Evolutionary conservation across 768 basidiomycete species (phyloP).

Genomic region (Tricholoma sp.): DNA sequence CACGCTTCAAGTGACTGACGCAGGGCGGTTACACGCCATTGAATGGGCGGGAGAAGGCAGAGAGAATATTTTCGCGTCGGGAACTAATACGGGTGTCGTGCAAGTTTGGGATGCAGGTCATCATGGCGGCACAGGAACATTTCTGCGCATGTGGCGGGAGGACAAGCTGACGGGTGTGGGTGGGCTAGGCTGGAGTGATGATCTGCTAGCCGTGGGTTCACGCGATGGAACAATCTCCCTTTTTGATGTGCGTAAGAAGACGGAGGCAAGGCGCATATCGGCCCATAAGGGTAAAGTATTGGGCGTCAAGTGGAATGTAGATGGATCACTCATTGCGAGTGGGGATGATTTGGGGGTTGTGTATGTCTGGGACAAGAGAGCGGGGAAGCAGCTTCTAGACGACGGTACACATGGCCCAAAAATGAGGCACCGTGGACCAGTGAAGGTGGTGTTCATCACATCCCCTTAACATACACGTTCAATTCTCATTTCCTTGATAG

Average conservation of each 20-base stretch:
- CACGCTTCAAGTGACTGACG: slow-evolving; percentile 24
- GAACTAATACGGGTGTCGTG: slow-evolving; percentile 45
- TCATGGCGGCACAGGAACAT: slow-evolving; percentile 26
- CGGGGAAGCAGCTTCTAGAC: slow-evolving; percentile 24
- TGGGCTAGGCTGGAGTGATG: slow-evolving; percentile 51
- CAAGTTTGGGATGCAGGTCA: slow-evolving; percentile 47
- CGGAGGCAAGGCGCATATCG: slow-evolving; percentile 19
- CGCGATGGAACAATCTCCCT: slow-evolving; percentile 60
- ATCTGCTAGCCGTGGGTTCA: slow-evolving; percentile 60
- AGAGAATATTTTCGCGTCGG: slow-evolving; percentile 43
- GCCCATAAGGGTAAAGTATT: slow-evolving; percentile 72
- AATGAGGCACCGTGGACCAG: slow-evolving; percentile 64
- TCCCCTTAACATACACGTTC: neutral
- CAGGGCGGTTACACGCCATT: slow-evolving; percentile 40
- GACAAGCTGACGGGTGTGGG: slow-evolving; percentile 20
- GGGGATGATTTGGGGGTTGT: slow-evolving; percentile 86
- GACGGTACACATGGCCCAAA: slow-evolving; percentile 54
- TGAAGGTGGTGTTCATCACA: slow-evolving; percentile 31
- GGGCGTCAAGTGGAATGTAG: slow-evolving; percentile 70
- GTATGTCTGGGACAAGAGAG: slow-evolving; percentile 74
- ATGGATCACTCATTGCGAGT: slow-evolving; percentile 75
- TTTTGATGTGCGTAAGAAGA: slow-evolving; percentile 51
- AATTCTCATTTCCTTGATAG: slow-evolving; percentile 26
- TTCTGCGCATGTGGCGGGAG: slow-evolving; percentile 37
- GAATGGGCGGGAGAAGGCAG: slow-evolving; percentile 43